These are phyloP conservation scores for Cutaneotrichosporon cutaneum DNA, from an alignment of 1,284 basidiomycete genomes.

Conservation along the genomic window DNA sequence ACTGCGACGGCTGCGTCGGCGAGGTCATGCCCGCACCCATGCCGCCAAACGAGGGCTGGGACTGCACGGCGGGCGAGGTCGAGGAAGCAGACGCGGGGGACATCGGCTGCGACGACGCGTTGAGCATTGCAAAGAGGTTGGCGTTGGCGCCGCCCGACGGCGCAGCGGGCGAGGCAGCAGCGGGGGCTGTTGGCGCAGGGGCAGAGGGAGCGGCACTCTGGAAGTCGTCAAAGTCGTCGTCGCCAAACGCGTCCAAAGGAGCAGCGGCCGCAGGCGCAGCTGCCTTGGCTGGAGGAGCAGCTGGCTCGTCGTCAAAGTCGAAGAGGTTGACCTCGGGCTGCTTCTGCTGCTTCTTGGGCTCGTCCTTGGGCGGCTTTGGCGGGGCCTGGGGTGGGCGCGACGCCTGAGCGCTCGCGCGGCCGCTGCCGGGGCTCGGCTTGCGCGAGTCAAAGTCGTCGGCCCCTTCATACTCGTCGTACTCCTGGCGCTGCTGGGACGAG, in stretches of 20 bases:
- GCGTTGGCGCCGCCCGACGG: constrained; percentile 36
- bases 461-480: constrained; percentile 87
- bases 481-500: constrained; percentile 16
- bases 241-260: constrained; percentile 23
- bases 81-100: constrained; percentile 20
- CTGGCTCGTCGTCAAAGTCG: constrained; percentile 63
- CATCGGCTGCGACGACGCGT: constrained; percentile 7
- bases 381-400: constrained; percentile 33
- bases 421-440: constrained; percentile 28
- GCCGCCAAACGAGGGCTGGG: constrained; percentile 20
- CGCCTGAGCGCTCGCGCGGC: constrained; percentile 5
- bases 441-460: constrained; percentile 79
- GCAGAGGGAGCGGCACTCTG: constrained; percentile 68
- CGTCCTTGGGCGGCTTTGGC: constrained; percentile 55
- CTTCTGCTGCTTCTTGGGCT: constrained; percentile 43
- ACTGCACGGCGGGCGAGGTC: constrained; percentile 13
- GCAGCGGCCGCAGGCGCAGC: constrained; percentile 33
- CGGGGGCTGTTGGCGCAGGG: constrained; percentile 30
- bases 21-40: constrained; percentile 13
- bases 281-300: constrained; percentile 28
- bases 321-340: constrained; percentile 64
- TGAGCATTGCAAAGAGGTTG: constrained; percentile 58
- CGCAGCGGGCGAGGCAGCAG: constrained; percentile 16
- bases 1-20: constrained; percentile 9
- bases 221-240: constrained; percentile 89